These are phyloP conservation scores for Apiospora marii DNA, from an alignment of 2,329 filamentous ascomycete species.

Conservation along the genomic window DNA sequence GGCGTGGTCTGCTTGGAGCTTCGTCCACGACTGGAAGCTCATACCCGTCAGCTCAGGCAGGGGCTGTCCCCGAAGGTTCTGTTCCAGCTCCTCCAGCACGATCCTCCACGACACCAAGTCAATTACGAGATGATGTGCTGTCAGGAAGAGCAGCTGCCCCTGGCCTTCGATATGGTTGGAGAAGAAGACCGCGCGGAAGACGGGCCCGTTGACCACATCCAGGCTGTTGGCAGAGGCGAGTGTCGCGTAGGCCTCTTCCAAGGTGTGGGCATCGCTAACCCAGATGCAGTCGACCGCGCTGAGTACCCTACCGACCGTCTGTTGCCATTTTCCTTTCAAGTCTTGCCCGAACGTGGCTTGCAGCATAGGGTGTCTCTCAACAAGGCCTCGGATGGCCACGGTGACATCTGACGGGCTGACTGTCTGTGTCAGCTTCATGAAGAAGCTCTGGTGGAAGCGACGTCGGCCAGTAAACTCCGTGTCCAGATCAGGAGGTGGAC, in stretches of 20 bases:
- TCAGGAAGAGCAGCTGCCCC: conserved; percentile 55
- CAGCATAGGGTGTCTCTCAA: conserved; percentile 60
- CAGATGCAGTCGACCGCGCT: conserved; percentile 51
- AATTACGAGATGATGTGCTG: conserved; percentile 60
- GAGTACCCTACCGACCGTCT: conserved; percentile 50
- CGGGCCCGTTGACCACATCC: conserved; percentile 56
- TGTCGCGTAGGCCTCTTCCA: conserved; percentile 47
- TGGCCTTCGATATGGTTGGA: conserved; percentile 48
- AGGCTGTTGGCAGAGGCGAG: conserved; percentile 49
- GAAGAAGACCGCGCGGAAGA: conserved; percentile 58
- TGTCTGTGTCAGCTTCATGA: conserved; percentile 53
- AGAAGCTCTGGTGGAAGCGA: conserved; percentile 60
- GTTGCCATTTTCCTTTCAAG: conserved; percentile 53
- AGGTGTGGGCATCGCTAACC: conserved; percentile 50
- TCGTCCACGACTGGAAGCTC: conserved; percentile 30
- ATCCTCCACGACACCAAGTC: conserved; percentile 60
- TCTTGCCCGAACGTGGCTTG: conserved; percentile 37
- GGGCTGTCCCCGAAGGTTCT: conserved; percentile 40
- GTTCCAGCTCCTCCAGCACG: conserved; percentile 58
- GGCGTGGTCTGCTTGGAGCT: conserved; percentile 48
- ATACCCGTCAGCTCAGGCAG: conserved; percentile 19
- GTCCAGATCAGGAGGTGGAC: conserved; percentile 54
- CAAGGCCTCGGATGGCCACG: conserved; percentile 57
- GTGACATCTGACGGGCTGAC: conserved; percentile 53
- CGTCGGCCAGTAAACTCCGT: conserved; percentile 41